phyloP scores from a whole-genome alignment of 352 stramenopile genomes.

The Phytophthora multivora region DNA sequence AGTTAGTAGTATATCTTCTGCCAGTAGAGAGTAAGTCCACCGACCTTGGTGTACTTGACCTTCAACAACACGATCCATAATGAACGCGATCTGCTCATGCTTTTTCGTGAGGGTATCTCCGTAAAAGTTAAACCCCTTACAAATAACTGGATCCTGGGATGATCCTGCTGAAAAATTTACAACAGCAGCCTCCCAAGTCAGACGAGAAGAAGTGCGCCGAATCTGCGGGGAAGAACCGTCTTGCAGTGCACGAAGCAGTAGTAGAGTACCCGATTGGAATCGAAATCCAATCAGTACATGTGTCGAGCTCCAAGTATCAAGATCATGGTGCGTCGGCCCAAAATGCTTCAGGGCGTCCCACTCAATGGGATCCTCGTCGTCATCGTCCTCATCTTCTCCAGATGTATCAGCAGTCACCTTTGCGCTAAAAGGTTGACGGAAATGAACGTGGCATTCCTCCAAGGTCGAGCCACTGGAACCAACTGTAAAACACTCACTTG shows the following conservation, averaged over 20 bases:
- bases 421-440: conserved; percentile 16
- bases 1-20: conserved; percentile 6
- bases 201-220: neutral
- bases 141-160: neutral
- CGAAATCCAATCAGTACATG: conserved; percentile 40
- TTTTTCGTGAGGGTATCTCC: conserved; percentile 34
- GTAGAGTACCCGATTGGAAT: conserved; percentile 26
- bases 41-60: conserved; percentile 30
- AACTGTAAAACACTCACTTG: conserved; percentile 39
- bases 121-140: conserved; percentile 46
- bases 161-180: conserved; percentile 26
- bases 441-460: conserved; percentile 50
- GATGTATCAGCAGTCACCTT: conserved; percentile 4
- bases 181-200: conserved; percentile 24
- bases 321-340: conserved; percentile 9
- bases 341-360: conserved; percentile 52
- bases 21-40: neutral
- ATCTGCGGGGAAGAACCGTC: neutral
- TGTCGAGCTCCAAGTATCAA: conserved; percentile 4
- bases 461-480: conserved; percentile 18
- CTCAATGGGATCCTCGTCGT: conserved; percentile 55
- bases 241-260: conserved; percentile 34
- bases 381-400: conserved; percentile 31
- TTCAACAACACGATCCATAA: conserved; percentile 16
- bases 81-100: conserved; percentile 38